Base-by-base conservation (phyloP, 176 grass and related monocot species). In the Rhynchospora breviuscula region DNA sequence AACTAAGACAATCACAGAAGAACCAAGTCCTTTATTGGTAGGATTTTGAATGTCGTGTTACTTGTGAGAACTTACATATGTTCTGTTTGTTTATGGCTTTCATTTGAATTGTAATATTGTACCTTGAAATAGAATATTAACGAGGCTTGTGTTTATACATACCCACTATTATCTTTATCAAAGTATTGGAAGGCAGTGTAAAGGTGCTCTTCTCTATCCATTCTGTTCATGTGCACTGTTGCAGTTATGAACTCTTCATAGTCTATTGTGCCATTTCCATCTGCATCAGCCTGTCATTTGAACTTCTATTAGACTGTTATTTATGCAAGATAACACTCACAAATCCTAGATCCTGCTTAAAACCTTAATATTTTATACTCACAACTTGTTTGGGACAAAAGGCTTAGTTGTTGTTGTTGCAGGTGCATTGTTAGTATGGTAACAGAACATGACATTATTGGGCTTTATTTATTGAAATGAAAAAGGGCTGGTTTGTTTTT, bases 111-210 rank as follows among this genome's bases (percentile, higher is more conserved):
- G 51, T 78, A 78, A 78, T 4, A 53, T 53, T 76, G 47, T 15
- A 54, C 53, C 72, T 54, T 76, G 49, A 54, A 56, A 25, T 78
- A 17, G 44, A 56, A 78, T 57, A 23, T 78, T 26, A 14, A 49
- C 25, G 2, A 19, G 43, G 9, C 10, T 1, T 59, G n/a, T 59
- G 13, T 79, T 71, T 78, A 4, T 76, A 78, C 90, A 8, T 87
- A 92, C 93, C 93, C 90, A 13, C 93, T 90, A 44, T 92, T 89
- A 59, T 92, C 93, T 81, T 92, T 94, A 65, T 94, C 93, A 0
- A 94, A 94, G 87, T 80, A 90, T 51, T 92, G 93, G 84, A 94
- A 94, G 19, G 93, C 90, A 29, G 88, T 94, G 88, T 88, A 90
- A 40, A 94, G 90, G 81, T 94, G 93, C 52, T 94, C 90, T 43